Conservation (phyloP, 2,329 filamentous ascomycete species). For the Elsinoe perseae region DNA sequence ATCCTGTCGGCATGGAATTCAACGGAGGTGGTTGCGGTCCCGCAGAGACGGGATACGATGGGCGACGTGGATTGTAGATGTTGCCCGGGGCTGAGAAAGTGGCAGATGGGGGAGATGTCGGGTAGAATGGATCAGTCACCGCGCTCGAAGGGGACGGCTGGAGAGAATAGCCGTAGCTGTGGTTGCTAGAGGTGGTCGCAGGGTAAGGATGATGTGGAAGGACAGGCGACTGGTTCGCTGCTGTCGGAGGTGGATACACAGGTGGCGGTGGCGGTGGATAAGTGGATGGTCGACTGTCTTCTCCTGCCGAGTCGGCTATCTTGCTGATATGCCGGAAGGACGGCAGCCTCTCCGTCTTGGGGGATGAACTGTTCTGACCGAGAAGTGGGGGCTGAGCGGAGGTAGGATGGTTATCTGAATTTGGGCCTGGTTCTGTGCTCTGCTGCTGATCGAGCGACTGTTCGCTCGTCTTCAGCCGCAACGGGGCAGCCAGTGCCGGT, state of each 20-base stretch:
- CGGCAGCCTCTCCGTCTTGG: slow-evolving; percentile 25
- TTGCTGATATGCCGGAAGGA: slow-evolving; percentile 28
- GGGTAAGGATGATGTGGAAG: slow-evolving; percentile 23
- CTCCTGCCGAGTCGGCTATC: slow-evolving; percentile 25
- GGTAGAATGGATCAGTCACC: slow-evolving; percentile 15
- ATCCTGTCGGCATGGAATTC: slow-evolving; percentile 13
- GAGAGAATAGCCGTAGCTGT: slow-evolving; percentile 13
- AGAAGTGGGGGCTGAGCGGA: slow-evolving; percentile 22
- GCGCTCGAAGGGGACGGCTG: slow-evolving; percentile 18
- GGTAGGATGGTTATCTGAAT: slow-evolving; percentile 23
- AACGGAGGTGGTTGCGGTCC: slow-evolving; percentile 14
- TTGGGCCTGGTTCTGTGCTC: slow-evolving; percentile 1
- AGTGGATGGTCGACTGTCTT: slow-evolving; percentile 20
- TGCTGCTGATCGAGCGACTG: background rate
- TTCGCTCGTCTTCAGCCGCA: slow-evolving; percentile 14
- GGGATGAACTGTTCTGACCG: slow-evolving; percentile 20
- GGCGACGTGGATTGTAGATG: slow-evolving; percentile 13
- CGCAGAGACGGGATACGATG: background rate
- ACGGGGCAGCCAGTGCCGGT: slow-evolving; percentile 3
- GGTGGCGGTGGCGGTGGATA: slow-evolving; percentile 17
- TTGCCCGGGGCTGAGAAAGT: slow-evolving; percentile 9
- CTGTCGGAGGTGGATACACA: slow-evolving; percentile 20
- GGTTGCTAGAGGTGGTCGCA: slow-evolving; percentile 23
- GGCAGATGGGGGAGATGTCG: slow-evolving; percentile 17
- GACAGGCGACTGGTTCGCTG: slow-evolving; percentile 26